Evolutionary conservation across 768 basidiomycete species (phyloP).

Genomic region (Porphyrellus cyaneotinctus): DNA sequence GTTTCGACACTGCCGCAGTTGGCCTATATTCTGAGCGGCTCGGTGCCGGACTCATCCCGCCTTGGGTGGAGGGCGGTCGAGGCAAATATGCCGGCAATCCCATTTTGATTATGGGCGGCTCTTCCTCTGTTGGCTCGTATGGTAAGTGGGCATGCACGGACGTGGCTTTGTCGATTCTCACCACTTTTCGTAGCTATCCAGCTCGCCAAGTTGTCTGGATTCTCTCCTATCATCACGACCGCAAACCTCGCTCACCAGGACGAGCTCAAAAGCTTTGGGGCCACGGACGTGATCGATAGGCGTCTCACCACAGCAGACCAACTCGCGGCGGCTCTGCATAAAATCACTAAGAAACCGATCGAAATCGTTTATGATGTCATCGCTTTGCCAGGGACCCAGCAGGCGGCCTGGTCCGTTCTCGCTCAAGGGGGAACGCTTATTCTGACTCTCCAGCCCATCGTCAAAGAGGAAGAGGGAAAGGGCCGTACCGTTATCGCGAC

Average conservation of each 20-base stretch:
- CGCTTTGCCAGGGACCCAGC: slow-evolving; percentile 33
- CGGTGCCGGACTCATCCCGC: slow-evolving; percentile 38
- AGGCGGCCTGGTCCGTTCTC: slow-evolving; percentile 31
- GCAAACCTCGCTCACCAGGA: slow-evolving; percentile 31
- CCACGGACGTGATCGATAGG: slow-evolving; percentile 39
- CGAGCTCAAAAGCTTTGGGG: slow-evolving; percentile 36
- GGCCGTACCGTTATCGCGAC: slow-evolving; percentile 20
- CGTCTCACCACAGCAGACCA: slow-evolving; percentile 11
- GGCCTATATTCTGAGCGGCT: slow-evolving; percentile 42
- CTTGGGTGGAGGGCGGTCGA: slow-evolving; percentile 30
- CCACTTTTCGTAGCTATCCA: slow-evolving; percentile 31
- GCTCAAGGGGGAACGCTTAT: slow-evolving; percentile 33
- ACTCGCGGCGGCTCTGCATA: slow-evolving; percentile 19
- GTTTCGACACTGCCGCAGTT: slow-evolving; percentile 42
- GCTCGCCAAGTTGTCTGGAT: slow-evolving; percentile 38
- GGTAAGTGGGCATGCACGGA: slow-evolving; percentile 26
- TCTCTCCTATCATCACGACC: slow-evolving; percentile 40
- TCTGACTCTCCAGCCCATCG: slow-evolving; percentile 20
- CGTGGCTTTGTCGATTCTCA: background rate
- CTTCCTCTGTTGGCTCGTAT: slow-evolving; percentile 46
- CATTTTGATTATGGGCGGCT: slow-evolving; percentile 47
- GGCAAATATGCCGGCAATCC: slow-evolving; percentile 40
- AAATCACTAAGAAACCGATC: slow-evolving; percentile 22
- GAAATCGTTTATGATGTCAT: slow-evolving; percentile 31
- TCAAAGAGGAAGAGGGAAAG: slow-evolving; percentile 22